phyloP scores from a whole-genome alignment of 352 stramenopile species.

The Phytophthora capsici region DNA sequence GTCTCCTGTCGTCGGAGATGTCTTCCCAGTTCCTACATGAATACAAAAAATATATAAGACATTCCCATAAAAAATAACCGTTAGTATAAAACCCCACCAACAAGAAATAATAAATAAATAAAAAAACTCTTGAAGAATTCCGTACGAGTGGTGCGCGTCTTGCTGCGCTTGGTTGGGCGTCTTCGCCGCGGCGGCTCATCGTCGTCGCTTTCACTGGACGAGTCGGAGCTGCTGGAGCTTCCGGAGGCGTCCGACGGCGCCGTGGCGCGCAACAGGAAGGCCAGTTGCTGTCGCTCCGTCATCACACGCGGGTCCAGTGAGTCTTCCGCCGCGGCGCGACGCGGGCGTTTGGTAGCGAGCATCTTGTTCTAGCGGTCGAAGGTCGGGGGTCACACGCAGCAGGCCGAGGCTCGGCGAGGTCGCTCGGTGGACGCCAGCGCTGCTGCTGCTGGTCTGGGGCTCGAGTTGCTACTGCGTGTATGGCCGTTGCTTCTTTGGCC shows the following conservation, averaged over 20 bases:
- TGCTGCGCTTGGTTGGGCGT: slow-evolving; percentile 38
- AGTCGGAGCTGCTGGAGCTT: slow-evolving; percentile 37
- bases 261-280: slow-evolving; percentile 80
- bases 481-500: slow-evolving; percentile 36
- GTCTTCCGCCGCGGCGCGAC: slow-evolving; percentile 34
- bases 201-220: slow-evolving; percentile 37
- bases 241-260: slow-evolving; percentile 56
- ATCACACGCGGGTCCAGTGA: slow-evolving; percentile 70
- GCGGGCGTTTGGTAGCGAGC: slow-evolving; percentile 38
- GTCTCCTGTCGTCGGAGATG: slow-evolving; percentile 26
- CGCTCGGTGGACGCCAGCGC: slow-evolving; percentile 39
- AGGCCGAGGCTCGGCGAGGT: slow-evolving; percentile 33
- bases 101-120: not conserved
- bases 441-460: slow-evolving; percentile 18
- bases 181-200: slow-evolving; percentile 28
- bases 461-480: slow-evolving; percentile 22
- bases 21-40: slow-evolving; percentile 25
- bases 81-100: slow-evolving; percentile 7
- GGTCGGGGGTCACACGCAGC: slow-evolving; percentile 1
- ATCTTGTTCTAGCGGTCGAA: slow-evolving; percentile 8
- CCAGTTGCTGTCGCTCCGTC: slow-evolving; percentile 86
- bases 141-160: slow-evolving; percentile 31
- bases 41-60: slow-evolving; percentile 8
- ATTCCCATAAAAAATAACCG: slow-evolving; percentile 6
- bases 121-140: slow-evolving; percentile 9